These are phyloP conservation scores for Rubus parviflorus DNA, from an alignment of 306 rosid genomes.

Conservation along the genomic window DNA sequence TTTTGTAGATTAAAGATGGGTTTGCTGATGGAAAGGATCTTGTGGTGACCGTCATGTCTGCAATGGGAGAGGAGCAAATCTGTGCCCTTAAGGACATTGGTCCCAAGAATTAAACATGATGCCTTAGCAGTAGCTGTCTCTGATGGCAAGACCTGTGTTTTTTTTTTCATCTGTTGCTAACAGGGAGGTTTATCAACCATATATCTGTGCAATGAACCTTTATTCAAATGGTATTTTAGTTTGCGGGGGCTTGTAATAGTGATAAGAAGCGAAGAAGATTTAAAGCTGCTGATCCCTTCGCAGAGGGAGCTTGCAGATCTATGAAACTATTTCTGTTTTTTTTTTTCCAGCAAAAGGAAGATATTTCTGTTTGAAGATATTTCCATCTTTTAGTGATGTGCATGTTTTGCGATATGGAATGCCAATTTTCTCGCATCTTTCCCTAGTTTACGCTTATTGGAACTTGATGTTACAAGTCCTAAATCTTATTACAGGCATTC, in stretches of 20 bases:
- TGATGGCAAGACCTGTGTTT: slow-evolving; percentile 23
- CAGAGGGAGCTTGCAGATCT: slow-evolving; percentile 20
- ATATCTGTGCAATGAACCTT: slow-evolving; percentile 43
- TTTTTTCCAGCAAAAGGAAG: neutral
- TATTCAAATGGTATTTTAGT: slow-evolving; percentile 27
- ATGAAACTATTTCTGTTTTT: slow-evolving; percentile 5
- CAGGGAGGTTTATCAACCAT: slow-evolving; percentile 35
- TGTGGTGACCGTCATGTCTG: slow-evolving; percentile 72
- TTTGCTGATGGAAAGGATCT: slow-evolving; percentile 78
- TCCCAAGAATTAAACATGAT: slow-evolving; percentile 52
- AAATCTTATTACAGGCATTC: neutral
- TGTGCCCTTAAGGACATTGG: slow-evolving; percentile 70
- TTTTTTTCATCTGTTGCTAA: slow-evolving; percentile 24
- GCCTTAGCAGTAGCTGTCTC: slow-evolving; percentile 40
- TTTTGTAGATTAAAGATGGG: slow-evolving; percentile 61
- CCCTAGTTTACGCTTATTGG: neutral
- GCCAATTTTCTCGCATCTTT: neutral
- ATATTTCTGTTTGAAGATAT: neutral
- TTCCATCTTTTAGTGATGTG: neutral
- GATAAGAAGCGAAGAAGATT: slow-evolving; percentile 16
- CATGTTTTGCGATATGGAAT: neutral
- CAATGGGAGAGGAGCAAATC: slow-evolving; percentile 83
- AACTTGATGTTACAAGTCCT: neutral
- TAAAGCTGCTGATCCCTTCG: slow-evolving; percentile 12
- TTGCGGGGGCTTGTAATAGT: slow-evolving; percentile 26